Base-by-base conservation (phyloP, 768 basidiomycete species). In the Leucosporidium creatinivorum region DNA sequence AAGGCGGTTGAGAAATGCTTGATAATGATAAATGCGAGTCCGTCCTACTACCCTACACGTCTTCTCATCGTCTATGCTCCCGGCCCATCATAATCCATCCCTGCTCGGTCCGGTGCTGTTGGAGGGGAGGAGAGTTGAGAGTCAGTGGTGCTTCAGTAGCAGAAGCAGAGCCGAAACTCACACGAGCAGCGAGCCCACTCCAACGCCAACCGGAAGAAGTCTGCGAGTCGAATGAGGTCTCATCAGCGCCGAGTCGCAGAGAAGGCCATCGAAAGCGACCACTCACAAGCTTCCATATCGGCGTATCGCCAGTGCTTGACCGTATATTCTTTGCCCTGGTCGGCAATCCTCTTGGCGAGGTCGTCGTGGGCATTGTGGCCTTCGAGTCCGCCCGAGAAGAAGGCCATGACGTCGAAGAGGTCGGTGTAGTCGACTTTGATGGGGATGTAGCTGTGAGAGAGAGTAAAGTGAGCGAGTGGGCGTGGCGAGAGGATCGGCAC, bases 371-470 rank as follows among this genome's bases (percentile, higher is more conserved):
- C 84, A 15, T 82, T 82, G 48, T 82, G 81, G 23, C 86, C 85
- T 65, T 83, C 80, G 19, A 81, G 79, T 70, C 84, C 83, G 3
- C 88, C 87, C 0, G 85, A 83, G 79, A 89, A 89, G 80, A 91
- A 91, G 1, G 85, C 77, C 55, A 88, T 80, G 5, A 85, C 80
- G 72, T 91, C 89, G 75, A 88, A 84, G 9, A 91, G 57, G 65
- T 76, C 75, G 62, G 69, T 68, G 65, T 76, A 76, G 65, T 76
- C 75, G 58, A 76, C 58, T 61, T 73, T 75, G 69, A 76, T 58
- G 19, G 75, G 75, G 58, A 73, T 65, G 68, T 73, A 76, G 63
- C 74, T 75, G 67, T 4, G 26, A 6, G 26, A 4, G 28, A 18
- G 1, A 18, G 1, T 21, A 36, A 12, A 5, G 12, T 44, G 39